Conservation (phyloP, 2,329 filamentous ascomycete species). For the Neofusicoccum sp. region DNA sequence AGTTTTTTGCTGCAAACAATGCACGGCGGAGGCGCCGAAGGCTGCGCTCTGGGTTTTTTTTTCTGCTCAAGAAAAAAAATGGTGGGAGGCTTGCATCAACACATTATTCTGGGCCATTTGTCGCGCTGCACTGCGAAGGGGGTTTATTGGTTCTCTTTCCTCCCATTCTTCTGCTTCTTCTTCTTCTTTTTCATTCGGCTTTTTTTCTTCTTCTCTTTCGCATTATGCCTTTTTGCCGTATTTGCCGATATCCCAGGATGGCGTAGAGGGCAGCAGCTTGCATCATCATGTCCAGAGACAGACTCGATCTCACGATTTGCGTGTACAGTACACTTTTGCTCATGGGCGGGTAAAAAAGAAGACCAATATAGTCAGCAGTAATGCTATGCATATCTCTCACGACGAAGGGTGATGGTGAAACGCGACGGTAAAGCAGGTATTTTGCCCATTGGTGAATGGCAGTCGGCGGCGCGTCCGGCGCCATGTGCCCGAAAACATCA, state of each 20-base stretch:
- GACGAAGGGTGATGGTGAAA: background rate
- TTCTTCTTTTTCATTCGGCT: background rate
- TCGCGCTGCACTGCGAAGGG: conserved; percentile 12
- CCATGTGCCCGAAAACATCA: conserved; percentile 2
- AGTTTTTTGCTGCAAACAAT: background rate
- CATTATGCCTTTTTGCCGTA: background rate
- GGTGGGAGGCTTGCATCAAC: conserved; percentile 15
- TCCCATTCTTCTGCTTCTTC: background rate
- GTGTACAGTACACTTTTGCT: conserved; percentile 11
- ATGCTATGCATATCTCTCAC: conserved; percentile 14
- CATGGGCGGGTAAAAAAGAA: conserved; percentile 16
- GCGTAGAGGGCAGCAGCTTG: conserved; percentile 18
- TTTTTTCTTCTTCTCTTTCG: background rate
- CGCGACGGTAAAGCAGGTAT: background rate
- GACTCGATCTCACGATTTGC: conserved; percentile 10
- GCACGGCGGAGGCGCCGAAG: conserved; percentile 14
- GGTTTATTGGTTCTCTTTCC: background rate
- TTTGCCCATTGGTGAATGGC: conserved; percentile 10
- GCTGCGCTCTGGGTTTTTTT: conserved; percentile 10
- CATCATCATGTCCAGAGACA: conserved; percentile 11
- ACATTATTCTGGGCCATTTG: conserved; percentile 13
- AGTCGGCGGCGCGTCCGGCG: conserved; percentile 4
- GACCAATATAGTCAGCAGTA: conserved; percentile 14
- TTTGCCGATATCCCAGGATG: conserved; percentile 16
- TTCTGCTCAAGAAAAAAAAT: conserved; percentile 3